These are phyloP conservation scores for Tubosaeta sp. DNA, from an alignment of 768 basidiomycete genomes.

Conservation along the genomic window DNA sequence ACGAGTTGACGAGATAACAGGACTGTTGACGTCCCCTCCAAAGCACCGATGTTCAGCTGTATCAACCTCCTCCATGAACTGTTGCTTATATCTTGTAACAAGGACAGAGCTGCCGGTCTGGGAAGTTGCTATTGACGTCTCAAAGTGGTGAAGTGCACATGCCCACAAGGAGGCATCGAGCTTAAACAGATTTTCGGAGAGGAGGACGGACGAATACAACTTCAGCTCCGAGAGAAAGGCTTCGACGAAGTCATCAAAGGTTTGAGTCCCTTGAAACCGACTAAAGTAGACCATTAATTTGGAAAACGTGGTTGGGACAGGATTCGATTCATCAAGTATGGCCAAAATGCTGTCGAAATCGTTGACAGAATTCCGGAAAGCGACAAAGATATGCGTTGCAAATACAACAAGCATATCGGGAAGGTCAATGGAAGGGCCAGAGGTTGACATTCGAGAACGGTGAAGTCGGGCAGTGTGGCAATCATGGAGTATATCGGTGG, in stretches of 20 bases:
- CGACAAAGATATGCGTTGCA: constrained; percentile 16
- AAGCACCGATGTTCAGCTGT: constrained; percentile 50
- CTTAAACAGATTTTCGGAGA: constrained; percentile 31
- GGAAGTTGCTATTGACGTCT: constrained; percentile 27
- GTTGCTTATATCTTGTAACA: constrained; percentile 34
- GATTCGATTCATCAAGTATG: constrained; percentile 26
- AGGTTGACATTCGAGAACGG: constrained; percentile 4
- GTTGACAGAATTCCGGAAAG: constrained; percentile 7
- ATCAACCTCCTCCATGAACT: constrained; percentile 45
- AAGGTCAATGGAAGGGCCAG: constrained; percentile 13
- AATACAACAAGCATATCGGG: constrained; percentile 24
- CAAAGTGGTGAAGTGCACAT: constrained; percentile 45
- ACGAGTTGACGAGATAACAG: constrained; percentile 8
- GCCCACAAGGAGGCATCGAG: constrained; percentile 53
- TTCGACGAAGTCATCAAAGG: constrained; percentile 14
- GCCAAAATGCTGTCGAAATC: constrained; percentile 14
- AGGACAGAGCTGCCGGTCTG: constrained; percentile 21
- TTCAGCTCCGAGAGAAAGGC: constrained; percentile 22
- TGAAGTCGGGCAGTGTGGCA: constrained; percentile 22
- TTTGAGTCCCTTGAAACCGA: constrained; percentile 7
- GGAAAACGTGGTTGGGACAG: constrained; percentile 30
- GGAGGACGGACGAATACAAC: constrained; percentile 29
- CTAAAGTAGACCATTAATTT: constrained; percentile 23
- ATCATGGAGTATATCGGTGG: constrained; percentile 25
- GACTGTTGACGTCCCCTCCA: constrained; percentile 23